A percentile compares a stretch with the other conserved stretches of the same genome.
Conservation (phyloP, 805 yeast genomes). For the Danielozyma ontarioensis region DNA sequence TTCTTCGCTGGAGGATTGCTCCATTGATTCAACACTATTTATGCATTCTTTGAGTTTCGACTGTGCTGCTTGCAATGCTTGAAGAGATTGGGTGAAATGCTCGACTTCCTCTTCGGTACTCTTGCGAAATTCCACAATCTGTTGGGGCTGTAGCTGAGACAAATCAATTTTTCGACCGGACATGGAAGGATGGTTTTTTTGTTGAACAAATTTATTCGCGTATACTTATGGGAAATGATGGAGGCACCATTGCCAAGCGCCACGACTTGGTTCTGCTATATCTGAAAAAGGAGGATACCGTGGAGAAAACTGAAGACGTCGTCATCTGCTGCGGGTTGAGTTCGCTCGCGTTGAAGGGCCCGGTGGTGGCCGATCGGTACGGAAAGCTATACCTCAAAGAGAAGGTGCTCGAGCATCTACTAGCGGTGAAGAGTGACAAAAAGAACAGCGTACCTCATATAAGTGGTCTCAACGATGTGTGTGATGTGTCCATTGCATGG, state of each 20-base stretch:
- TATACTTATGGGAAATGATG: conserved; percentile 45
- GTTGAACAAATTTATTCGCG: background rate
- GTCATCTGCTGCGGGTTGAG: conserved; percentile 48
- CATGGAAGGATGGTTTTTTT: too few species aligned
- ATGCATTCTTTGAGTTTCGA: conserved; percentile 78
- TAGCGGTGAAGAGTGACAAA: conserved; percentile 25
- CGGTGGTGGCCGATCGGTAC: conserved; percentile 61
- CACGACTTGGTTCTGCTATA: conserved; percentile 40
- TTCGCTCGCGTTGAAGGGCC: conserved; percentile 35
- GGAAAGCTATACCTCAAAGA: conserved; percentile 68
- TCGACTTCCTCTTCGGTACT: conserved; percentile 81
- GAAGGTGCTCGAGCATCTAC: conserved; percentile 50
- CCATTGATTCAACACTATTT: conserved; percentile 58
- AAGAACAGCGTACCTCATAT: background rate
- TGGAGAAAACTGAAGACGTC: conserved; percentile 8
- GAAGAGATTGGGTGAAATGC: conserved; percentile 77
- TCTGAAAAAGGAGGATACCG: conserved; percentile 10
- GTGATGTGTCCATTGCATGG: background rate
- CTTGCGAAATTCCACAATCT: conserved; percentile 75
- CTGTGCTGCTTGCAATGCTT: conserved; percentile 79
- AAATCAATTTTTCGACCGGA: conserved; percentile 45
- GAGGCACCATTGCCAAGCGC: conserved; percentile 65
- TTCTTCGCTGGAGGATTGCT: conserved; percentile 34
- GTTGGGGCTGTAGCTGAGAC: conserved; percentile 72
- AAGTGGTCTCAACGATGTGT: background rate